phyloP scores from a whole-genome alignment of 2,329 filamentous ascomycete genomes.

The Juglanconis oblonga region DNA sequence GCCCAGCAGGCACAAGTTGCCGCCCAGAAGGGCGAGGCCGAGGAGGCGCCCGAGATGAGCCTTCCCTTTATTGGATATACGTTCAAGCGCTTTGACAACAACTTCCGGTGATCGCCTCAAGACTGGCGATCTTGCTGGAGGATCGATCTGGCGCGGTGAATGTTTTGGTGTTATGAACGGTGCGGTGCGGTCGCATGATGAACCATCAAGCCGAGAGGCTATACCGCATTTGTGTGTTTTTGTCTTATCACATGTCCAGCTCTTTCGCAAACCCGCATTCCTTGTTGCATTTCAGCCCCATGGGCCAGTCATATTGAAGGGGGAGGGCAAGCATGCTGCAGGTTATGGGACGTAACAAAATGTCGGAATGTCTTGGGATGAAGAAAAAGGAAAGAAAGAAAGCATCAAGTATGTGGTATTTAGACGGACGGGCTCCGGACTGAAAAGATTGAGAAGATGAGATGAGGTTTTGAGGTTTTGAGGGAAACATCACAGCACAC shows the following conservation, averaged over 20 bases:
- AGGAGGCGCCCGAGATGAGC: slow-evolving; percentile 90
- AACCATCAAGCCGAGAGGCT: background rate
- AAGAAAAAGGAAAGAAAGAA: background rate
- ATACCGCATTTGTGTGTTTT: background rate
- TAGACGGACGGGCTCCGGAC: background rate
- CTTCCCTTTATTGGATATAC: slow-evolving; percentile 95
- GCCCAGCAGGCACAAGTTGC: slow-evolving; percentile 68
- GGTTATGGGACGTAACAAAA: background rate
- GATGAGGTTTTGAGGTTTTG: background rate
- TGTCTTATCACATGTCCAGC: background rate
- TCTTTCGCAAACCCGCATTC: background rate
- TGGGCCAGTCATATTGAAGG: background rate
- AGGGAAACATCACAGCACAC: background rate
- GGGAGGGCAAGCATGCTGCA: background rate
- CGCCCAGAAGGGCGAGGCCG: slow-evolving; percentile 38
- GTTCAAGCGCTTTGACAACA: slow-evolving; percentile 91
- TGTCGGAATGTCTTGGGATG: background rate
- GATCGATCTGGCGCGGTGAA: too few relatives aligned
- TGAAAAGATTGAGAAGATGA: background rate
- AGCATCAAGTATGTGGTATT: background rate
- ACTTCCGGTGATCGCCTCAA: slow-evolving; percentile 50
- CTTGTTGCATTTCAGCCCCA: background rate
- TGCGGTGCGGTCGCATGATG: too few relatives aligned
- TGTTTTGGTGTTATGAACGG: too few relatives aligned
- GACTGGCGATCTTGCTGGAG: background rate